These are phyloP conservation scores for Fusarium sp. DNA, from an alignment of 2,329 filamentous ascomycete species.

Conservation along the genomic window DNA sequence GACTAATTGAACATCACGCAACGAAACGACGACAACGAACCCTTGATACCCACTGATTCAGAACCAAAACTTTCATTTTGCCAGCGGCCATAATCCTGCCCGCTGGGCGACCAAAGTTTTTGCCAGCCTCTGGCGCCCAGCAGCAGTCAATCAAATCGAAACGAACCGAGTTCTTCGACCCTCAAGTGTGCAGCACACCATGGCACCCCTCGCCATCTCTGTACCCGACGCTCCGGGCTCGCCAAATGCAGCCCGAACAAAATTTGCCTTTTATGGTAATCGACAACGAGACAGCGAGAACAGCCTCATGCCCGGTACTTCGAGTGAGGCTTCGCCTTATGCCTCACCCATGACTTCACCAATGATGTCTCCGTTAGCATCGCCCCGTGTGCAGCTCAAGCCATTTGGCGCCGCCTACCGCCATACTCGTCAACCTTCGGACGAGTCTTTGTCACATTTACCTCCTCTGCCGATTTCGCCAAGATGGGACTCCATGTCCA, in stretches of 20 bases:
- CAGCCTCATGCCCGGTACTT: conserved; percentile 35
- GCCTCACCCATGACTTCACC: conserved; percentile 40
- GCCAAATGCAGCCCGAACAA: conserved; percentile 36
- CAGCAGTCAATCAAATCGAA: conserved; percentile 29
- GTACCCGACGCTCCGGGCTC: conserved; percentile 38
- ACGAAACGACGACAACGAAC: conserved; percentile 30
- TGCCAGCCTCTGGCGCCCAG: conserved; percentile 40
- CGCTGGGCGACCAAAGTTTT: conserved; percentile 44
- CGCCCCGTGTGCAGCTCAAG: conserved; percentile 40
- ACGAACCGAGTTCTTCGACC: conserved; percentile 15
- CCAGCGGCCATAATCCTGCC: conserved; percentile 13
- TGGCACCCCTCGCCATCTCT: conserved; percentile 41
- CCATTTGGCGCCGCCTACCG: conserved; percentile 42
- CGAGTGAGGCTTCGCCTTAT: conserved; percentile 42
- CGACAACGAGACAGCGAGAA: conserved; percentile 38
- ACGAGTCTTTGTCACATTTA: conserved; percentile 46
- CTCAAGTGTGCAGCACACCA: conserved; percentile 24
- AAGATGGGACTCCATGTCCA: conserved; percentile 60
- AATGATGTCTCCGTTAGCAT: conserved; percentile 39
- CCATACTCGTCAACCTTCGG: conserved; percentile 37
- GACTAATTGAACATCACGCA: conserved; percentile 35
- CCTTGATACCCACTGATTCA: conserved; percentile 33
- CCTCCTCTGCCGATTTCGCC: conserved; percentile 54
- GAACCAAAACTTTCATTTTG: conserved; percentile 21
- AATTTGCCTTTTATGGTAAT: conserved; percentile 39